Percentiles rank a stretch among this genome's conserved stretches.
phyloP scores from a whole-genome alignment of 1,284 basidiomycete species.

The Schizophyllum amplum region DNA sequence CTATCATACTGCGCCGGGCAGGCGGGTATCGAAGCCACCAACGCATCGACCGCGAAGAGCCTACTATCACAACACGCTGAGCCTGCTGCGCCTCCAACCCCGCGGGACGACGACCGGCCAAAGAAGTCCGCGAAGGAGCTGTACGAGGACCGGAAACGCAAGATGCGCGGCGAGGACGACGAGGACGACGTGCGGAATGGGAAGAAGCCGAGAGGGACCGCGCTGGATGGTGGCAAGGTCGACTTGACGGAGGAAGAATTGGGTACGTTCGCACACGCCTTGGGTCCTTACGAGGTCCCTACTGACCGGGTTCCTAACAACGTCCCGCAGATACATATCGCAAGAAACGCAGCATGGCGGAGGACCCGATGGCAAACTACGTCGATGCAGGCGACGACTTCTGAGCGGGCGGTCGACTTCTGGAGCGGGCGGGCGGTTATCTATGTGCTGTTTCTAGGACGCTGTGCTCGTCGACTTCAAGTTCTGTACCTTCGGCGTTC shows the following conservation, averaged over 20 bases:
- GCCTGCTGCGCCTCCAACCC: slow-evolving; percentile 16
- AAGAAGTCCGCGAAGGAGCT: slow-evolving; percentile 74
- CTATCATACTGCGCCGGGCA: slow-evolving; percentile 90
- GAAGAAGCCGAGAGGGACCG: slow-evolving; percentile 45
- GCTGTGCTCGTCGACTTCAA: too few relatives aligned
- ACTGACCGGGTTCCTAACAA: slow-evolving; percentile 9
- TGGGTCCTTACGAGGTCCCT: slow-evolving; percentile 1
- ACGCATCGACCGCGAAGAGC: slow-evolving; percentile 61
- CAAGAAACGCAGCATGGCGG: slow-evolving; percentile 58
- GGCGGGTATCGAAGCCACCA: slow-evolving; percentile 77
- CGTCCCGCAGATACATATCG: slow-evolving; percentile 70
- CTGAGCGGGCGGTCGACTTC: too few relatives aligned
- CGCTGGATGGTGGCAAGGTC: slow-evolving; percentile 35
- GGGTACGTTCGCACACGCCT: slow-evolving; percentile 51
- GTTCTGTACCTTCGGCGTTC: too few relatives aligned
- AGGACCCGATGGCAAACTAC: slow-evolving; percentile 89
- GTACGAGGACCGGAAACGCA: slow-evolving; percentile 71
- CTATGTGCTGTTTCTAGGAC: too few relatives aligned
- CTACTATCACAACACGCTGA: slow-evolving; percentile 42
- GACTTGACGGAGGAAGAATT: slow-evolving; percentile 92
- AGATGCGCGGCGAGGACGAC: slow-evolving; percentile 47
- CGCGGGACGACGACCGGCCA: slow-evolving; percentile 40
- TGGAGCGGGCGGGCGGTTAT: too few relatives aligned
- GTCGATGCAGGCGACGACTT: slow-evolving; percentile 36
- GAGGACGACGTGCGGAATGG: slow-evolving; percentile 33